These are phyloP conservation scores for Toxicodendron radicans DNA, from an alignment of 345 rosid species.

Conservation along the genomic window DNA sequence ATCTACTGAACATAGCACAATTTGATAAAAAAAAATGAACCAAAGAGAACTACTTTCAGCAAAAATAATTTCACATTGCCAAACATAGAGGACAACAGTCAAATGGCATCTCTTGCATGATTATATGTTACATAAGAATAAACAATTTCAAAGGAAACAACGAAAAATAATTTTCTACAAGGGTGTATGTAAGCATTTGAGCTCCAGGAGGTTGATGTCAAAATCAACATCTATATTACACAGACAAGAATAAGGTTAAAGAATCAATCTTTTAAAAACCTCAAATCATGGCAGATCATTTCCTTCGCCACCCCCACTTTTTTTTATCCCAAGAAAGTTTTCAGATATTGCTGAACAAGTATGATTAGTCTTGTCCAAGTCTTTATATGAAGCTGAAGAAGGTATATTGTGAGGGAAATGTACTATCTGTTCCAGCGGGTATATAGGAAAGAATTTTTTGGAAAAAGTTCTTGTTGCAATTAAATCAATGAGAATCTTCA, in stretches of 20 bases:
- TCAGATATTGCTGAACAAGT: background rate
- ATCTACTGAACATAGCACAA: too few relatives aligned
- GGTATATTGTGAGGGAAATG: background rate
- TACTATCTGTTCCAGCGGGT: background rate
- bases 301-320: background rate
- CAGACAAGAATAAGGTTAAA: background rate
- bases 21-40: too few relatives aligned
- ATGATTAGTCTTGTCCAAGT: background rate
- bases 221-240: background rate
- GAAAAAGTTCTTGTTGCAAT: background rate
- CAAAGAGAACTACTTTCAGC: too few relatives aligned
- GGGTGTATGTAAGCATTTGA: background rate
- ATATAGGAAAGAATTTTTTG: background rate
- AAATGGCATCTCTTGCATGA: too few relatives aligned
- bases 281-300: background rate
- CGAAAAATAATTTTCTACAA: background rate
- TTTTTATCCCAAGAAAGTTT: background rate
- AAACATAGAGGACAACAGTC: too few relatives aligned
- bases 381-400: background rate
- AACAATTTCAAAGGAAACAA: too few relatives aligned
- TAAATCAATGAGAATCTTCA: conserved; percentile 39
- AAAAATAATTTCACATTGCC: too few relatives aligned
- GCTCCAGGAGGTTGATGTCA: background rate
- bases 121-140: too few relatives aligned
- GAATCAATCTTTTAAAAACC: background rate